Evolutionary conservation across 768 basidiomycete genomes (phyloP), one percentile per base, ranked within the genome.

Genomic region (Cubamyces lactineus): DNA sequence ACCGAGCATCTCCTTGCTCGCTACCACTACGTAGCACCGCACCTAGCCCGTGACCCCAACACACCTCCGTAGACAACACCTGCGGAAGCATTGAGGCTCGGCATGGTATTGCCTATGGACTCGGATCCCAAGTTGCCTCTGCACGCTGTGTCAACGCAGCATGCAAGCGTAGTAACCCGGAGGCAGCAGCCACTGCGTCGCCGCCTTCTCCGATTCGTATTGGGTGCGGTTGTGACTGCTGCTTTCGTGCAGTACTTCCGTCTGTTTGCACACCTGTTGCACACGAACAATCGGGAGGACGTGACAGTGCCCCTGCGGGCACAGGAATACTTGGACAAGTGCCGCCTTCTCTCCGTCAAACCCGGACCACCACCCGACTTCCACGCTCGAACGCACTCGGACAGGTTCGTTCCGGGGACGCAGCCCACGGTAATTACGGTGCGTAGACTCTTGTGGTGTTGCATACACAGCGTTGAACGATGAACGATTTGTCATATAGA

Each of bases 331-430:
- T 68, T 84, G 39, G 66, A 75, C 49, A 75, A 75, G 63, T 89
- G 87, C 66, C 75, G 73, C 17, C 73, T 78, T 17, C 73, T 83
- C 30, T 67, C 73, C 24, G 60, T 57, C 64, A 76, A 53, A 72
- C 69, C 84, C 24, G 83, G 80, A 0, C 80, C 83, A 28, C 75
- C 81, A 15, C 48, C 68, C 0, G 66, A 82, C 60, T 89, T 88
- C 61, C 69, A 79, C 59, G 57, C 71, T 13, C 83, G 89, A 9
- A 72, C 74, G 6, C 71, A 75, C 46, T 92, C 89, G 15, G 90
- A 92, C 71, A 80, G 91, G 2, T 91, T 84, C 66, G 85, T 78
- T 9, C 76, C 77, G 2, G 88, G 86, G 2, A 89, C 91, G 2
- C 78, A 77, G 51, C 79, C 91, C 1, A 78, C 84, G 5, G 77